Conservation (phyloP, 179 eudicot species). For the Amaranthus tricolor region DNA sequence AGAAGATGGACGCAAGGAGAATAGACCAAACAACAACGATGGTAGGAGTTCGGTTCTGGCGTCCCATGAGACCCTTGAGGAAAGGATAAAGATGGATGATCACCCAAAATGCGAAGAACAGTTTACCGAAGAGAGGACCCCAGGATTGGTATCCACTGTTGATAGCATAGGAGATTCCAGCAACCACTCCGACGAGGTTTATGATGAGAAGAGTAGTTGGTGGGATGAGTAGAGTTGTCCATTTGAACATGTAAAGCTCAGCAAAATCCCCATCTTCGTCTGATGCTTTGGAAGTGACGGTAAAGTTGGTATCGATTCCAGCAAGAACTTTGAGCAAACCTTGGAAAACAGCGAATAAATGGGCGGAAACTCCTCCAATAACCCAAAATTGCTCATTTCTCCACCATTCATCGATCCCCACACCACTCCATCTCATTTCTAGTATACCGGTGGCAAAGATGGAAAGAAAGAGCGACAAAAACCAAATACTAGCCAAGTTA, state of each 20-base stretch:
- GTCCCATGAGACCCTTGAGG: slow-evolving; percentile 58
- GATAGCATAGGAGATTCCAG: slow-evolving; percentile 46
- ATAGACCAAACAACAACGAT: slow-evolving; percentile 54
- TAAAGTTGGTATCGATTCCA: slow-evolving; percentile 57
- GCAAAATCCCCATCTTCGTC: slow-evolving; percentile 51
- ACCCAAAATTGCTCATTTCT: slow-evolving; percentile 67
- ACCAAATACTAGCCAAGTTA: slow-evolving; percentile 53
- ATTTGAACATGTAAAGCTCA: slow-evolving; percentile 53
- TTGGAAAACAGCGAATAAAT: slow-evolving; percentile 52
- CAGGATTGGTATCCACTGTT: slow-evolving; percentile 53
- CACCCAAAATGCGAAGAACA: slow-evolving; percentile 54
- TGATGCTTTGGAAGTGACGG: slow-evolving; percentile 54
- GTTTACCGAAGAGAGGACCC: slow-evolving; percentile 54
- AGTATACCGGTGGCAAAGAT: slow-evolving; percentile 53
- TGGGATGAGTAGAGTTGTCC: slow-evolving; percentile 52
- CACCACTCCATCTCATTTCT: slow-evolving; percentile 63
- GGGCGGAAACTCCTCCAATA: slow-evolving; percentile 53
- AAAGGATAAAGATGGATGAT: slow-evolving; percentile 52
- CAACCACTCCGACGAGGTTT: slow-evolving; percentile 46
- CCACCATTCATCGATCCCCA: slow-evolving; percentile 58
- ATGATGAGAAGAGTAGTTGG: slow-evolving; percentile 49
- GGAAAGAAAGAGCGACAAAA: slow-evolving; percentile 47
- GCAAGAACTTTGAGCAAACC: slow-evolving; percentile 55
- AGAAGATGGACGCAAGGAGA: slow-evolving; percentile 55
- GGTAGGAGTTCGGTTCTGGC: slow-evolving; percentile 50